Evolutionary conservation across 2,329 filamentous ascomycete species (phyloP).

Genomic region (Septoria petroselini): DNA sequence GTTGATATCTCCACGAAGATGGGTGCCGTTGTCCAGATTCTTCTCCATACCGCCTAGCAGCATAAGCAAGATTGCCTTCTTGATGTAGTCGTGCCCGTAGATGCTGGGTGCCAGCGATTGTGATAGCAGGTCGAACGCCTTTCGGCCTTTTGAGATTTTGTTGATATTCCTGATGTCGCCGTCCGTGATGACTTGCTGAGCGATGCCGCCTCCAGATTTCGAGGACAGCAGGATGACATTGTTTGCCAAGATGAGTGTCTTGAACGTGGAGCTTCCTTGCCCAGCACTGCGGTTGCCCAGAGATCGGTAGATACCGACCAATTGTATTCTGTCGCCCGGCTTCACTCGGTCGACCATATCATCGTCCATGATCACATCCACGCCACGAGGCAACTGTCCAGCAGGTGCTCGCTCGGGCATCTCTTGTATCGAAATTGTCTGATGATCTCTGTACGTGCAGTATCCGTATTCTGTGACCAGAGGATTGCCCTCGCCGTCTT

Average conservation of each 20-base stretch:
- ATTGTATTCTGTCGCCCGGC: conserved; percentile 90
- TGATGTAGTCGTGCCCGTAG: conserved; percentile 94
- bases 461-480: conserved; percentile 94
- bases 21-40: conserved; percentile 95
- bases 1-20: conserved; percentile 97
- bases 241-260: conserved; percentile 89
- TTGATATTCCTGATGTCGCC: conserved; percentile 98
- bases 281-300: conserved; percentile 91
- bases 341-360: conserved; percentile 94
- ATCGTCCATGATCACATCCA: conserved; percentile 95
- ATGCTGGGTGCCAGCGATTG: conserved; percentile 96
- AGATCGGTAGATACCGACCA: conserved; percentile 94
- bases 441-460: conserved; percentile 92
- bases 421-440: conserved; percentile 97
- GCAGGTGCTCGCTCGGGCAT: conserved; percentile 97
- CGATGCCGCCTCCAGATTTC: conserved; percentile 91
- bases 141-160: conserved; percentile 90
- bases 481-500: conserved; percentile 90
- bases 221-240: conserved; percentile 92
- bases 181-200: conserved; percentile 87
- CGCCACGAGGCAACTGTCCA: conserved; percentile 88
- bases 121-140: conserved; percentile 86
- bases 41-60: conserved; percentile 95
- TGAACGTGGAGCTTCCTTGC: conserved; percentile 88
- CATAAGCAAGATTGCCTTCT: conserved; percentile 95